Base-by-base conservation (phyloP, 345 rosid species). In the Erucastrum elatum region DNA sequence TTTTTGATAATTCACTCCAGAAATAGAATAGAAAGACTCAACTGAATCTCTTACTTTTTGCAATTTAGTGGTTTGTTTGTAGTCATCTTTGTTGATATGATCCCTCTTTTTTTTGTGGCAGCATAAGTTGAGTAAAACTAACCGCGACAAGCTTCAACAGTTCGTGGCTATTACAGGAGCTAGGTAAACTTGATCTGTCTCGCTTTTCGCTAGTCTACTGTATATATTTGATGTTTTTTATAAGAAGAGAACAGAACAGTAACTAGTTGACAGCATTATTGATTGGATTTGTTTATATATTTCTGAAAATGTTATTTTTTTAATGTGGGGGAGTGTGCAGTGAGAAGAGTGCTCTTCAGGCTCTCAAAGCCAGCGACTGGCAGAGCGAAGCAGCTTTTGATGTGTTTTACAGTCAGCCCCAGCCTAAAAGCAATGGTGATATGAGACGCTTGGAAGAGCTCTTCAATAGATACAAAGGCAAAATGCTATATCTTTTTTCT, bases 351-450 rank as follows among this genome's bases (percentile, higher is more conserved):
- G 93, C 99, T 25, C 82, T 89, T 80, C 98, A 90, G 84, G 87
- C 94, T 79, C 85, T 95, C 78, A 92, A 91, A 85, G 88, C 92
- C 13, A 90, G 94, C 46, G 96, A 95, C 49, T 95, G 99, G 99
- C 90, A 91, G 73, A 89, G 87, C 53, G 99, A 95, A 85, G 94
- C 91, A 34, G 98, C 99, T 13, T 87, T 95, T 86, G 97, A 95
- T 87, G 79, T 86, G 69, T 93, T 93, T 86, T 95, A 90, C 77
- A 88, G 88, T 75, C 96, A 90, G 73, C 91, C 98, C 27, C 99
- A 93, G 39, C 74, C 85, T 58, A 88, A 83, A 90, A 86, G 86
- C 76, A 83, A 71, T 59, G 84, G 94, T 41, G 97, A 94, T 81
- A 75, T 87, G 12, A 89, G 90, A 86, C 89, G 87, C 82, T 84